Evolutionary conservation across 2,329 filamentous ascomycete species (phyloP), one percentile per base, ranked within the genome.

Genomic region (Escovopsis sp.): DNA sequence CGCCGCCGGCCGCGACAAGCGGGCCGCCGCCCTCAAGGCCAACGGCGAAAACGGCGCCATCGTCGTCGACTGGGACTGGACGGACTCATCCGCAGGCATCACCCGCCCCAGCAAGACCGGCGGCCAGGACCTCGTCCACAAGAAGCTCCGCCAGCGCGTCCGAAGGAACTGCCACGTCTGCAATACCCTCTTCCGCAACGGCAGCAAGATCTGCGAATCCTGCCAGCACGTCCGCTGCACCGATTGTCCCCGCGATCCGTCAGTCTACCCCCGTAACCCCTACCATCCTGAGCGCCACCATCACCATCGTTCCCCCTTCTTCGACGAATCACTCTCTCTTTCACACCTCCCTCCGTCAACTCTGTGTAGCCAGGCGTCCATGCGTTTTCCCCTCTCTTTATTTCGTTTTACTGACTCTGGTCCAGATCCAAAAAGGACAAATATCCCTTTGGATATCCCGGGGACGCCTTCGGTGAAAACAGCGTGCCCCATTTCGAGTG

Each of bases 241-340:
- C 27, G 79, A 79, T 50, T 92, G 85, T 54, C 83, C 82, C 19
- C 68, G 84, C 46, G 76, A 85, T 48, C 84, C 84, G 68, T 85
- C 70, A 54, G 79, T 75, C 35, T 27, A 37, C 17, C 14, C 6
- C 19, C 25, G 17, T 19, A 16, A n/a, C n/a, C n/a, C n/a, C n/a
- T n/a, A n/a, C n/a, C n/a, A n/a, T n/a, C n/a, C n/a, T n/a, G n/a
- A n/a, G n/a, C n/a, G n/a, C n/a, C n/a, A n/a, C n/a, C n/a, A n/a
- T n/a, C n/a, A n/a, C n/a, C n/a, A n/a, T n/a, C n/a, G n/a, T n/a
- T n/a, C n/a, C n/a, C n/a, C n/a, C n/a, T n/a, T n/a, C n/a, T n/a
- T n/a, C n/a, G n/a, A n/a, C n/a, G n/a, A n/a, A n/a, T n/a, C n/a
- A n/a, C n/a, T n/a, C n/a, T n/a, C n/a, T n/a, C n/a, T n/a, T n/a